These are phyloP conservation scores for Pleurotus giganteus DNA, from an alignment of 768 basidiomycete genomes.

Conservation along the genomic window DNA sequence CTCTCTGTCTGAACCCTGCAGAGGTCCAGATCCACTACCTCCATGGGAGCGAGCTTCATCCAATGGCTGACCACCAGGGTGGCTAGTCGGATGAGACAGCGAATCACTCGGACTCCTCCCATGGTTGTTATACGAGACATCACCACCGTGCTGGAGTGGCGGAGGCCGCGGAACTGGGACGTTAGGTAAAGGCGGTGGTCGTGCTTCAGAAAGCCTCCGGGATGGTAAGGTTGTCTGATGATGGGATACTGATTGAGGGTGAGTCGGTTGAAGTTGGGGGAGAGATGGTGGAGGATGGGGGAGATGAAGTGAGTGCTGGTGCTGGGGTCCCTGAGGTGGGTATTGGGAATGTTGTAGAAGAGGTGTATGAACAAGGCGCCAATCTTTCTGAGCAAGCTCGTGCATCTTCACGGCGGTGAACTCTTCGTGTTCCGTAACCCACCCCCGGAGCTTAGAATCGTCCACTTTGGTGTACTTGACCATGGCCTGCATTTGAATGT, in stretches of 20 bases:
- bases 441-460: conserved; percentile 50
- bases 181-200: conserved; percentile 7
- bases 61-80: conserved; percentile 29
- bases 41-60: conserved; percentile 33
- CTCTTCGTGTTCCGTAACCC: conserved; percentile 65
- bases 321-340: conserved; percentile 12
- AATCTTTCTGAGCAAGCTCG: conserved; percentile 40
- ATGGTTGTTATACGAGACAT: conserved; percentile 20
- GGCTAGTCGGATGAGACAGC: conserved; percentile 23
- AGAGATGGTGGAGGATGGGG: conserved; percentile 10
- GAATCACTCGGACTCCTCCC: conserved; percentile 12
- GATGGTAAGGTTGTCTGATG: background rate
- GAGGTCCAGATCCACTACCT: conserved; percentile 5
- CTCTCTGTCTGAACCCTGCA: conserved; percentile 13
- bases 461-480: conserved; percentile 63
- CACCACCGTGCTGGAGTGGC: conserved; percentile 27
- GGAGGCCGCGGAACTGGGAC: conserved; percentile 23
- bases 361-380: conserved; percentile 21
- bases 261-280: conserved; percentile 28
- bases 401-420: conserved; percentile 61
- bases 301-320: conserved; percentile 16
- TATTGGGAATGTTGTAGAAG: conserved; percentile 15
- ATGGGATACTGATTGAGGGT: conserved; percentile 18
- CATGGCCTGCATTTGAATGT: conserved; percentile 45
- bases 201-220: conserved; percentile 3